Evolutionary conservation across 306 rosid species (phyloP).

Genomic region (Quillaja saponaria): DNA sequence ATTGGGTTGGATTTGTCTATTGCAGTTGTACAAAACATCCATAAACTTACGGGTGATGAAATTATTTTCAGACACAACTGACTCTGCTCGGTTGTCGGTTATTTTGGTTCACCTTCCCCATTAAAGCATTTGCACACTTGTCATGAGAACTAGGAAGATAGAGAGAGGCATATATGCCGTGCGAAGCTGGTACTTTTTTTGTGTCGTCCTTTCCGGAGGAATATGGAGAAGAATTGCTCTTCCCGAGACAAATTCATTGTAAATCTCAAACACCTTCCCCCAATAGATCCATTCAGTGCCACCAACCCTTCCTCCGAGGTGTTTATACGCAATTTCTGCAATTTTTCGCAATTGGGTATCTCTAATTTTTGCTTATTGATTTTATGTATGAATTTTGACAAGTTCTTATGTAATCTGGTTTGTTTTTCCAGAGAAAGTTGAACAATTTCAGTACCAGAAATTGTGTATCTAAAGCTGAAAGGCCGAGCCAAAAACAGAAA

Average conservation of each 20-base stretch:
- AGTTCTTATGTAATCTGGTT: neutral
- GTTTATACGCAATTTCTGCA: too few species aligned
- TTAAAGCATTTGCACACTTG: neutral
- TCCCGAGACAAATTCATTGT: neutral
- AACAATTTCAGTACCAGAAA: slow-evolving; percentile 18
- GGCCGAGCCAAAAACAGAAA: slow-evolving; percentile 16
- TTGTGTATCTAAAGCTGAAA: slow-evolving; percentile 19
- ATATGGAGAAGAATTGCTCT: slow-evolving; percentile 26
- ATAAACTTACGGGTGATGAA: neutral
- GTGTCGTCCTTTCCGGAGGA: neutral
- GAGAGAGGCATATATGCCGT: neutral
- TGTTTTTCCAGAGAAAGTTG: slow-evolving; percentile 31
- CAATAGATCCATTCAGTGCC: slow-evolving; percentile 30
- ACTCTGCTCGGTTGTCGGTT: neutral
- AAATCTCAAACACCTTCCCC: slow-evolving; percentile 37
- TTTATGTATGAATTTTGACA: neutral
- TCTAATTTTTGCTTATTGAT: neutral
- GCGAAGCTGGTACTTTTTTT: neutral
- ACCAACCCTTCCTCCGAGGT: slow-evolving; percentile 27
- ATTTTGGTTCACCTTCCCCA: neutral
- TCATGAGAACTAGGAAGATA: neutral
- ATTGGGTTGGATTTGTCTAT: too few species aligned
- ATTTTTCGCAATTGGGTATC: neutral
- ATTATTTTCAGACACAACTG: neutral
- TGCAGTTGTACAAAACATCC: neutral